Base-by-base conservation (phyloP, 192 early-diverging fungal genomes). In the Obelidium mucronatum region DNA sequence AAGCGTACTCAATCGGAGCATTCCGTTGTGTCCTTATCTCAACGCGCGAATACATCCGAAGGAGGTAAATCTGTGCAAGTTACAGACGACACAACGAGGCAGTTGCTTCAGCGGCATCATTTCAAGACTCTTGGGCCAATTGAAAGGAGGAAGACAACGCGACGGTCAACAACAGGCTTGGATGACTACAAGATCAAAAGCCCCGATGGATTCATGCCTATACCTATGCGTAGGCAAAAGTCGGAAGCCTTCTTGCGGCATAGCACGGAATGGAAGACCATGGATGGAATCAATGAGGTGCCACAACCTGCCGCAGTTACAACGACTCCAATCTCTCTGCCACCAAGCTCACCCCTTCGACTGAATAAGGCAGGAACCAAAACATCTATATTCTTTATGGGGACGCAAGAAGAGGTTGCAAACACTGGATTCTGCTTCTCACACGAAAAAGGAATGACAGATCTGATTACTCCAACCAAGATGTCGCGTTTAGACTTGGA, bases 341-440 rank as follows among this genome's bases (percentile, higher is more conserved):
- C 44, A 37, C 31, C 37, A n/a, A 15, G 11, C 11, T 39, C 31
- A 26, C 44, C 40, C 24, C 19, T 8, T n/a, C 44, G 40, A 51
- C 31, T 64, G 11, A 42, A 17, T 17, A 2, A 35, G 30, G 22
- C 26, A 3, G 42, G n/a, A 0, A 51, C 66, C n/a, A 83, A 74
- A 42, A 75, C 78, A 11, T 77, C 74, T 35, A 61, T 88, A 22
- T 82, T 86, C 35, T 88, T 79, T 58, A 88, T 88, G 87, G 86
- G 86, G 2, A 65, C 70, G 3, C 56, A 83, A 8, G 78, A 71
- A 26, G 71, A 77, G 19, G 36, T 76, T 31, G 74, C 81, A n/a
- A 86, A 88, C 58, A 81, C 71, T 8, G 87, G 87, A 1, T 88
- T 86, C 75, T 78, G 78, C 40, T 88, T 88, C 60, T 85, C 83